These are phyloP conservation scores for Acanthamoeba culbertsoni DNA, from an alignment of 208 protist species.

Conservation along the genomic window DNA sequence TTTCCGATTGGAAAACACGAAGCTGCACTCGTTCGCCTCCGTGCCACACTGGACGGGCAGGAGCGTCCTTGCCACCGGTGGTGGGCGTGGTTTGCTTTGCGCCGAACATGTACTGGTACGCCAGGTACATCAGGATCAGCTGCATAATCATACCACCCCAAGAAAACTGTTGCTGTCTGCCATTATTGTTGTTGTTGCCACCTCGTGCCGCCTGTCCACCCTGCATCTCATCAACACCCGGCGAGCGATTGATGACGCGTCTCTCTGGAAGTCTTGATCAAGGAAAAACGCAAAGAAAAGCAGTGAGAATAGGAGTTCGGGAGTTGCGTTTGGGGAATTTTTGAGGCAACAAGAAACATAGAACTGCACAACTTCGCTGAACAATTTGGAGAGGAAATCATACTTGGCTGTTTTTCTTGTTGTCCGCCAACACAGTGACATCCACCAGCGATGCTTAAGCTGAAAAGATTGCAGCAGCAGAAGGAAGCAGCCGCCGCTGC, in stretches of 20 bases:
- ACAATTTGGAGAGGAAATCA: too few relatives aligned
- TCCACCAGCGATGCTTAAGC: constrained; percentile 36
- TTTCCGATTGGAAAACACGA: neutral
- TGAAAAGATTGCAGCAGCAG: constrained; percentile 42
- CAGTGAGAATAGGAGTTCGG: too few relatives aligned
- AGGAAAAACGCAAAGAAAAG: too few relatives aligned
- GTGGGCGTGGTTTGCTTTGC: neutral
- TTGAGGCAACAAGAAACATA: too few relatives aligned
- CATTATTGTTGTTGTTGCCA: neutral
- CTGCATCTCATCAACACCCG: too few relatives aligned
- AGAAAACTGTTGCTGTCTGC: neutral
- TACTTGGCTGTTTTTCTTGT: too few relatives aligned
- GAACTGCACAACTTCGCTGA: too few relatives aligned
- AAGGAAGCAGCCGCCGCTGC: neutral
- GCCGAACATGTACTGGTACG: neutral
- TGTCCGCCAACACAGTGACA: too few relatives aligned
- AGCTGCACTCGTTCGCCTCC: neutral
- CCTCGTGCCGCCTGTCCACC: neutral
- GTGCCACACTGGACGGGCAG: neutral
- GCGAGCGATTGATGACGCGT: too few relatives aligned
- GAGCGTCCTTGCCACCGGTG: neutral
- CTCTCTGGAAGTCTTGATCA: too few relatives aligned
- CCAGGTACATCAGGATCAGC: neutral
- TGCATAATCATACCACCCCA: neutral
- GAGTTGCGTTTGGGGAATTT: too few relatives aligned